A percentile compares a stretch with the other conserved stretches of the same genome.
phyloP scores from a whole-genome alignment of 345 rosid genomes.

The Reutealis trisperma region DNA sequence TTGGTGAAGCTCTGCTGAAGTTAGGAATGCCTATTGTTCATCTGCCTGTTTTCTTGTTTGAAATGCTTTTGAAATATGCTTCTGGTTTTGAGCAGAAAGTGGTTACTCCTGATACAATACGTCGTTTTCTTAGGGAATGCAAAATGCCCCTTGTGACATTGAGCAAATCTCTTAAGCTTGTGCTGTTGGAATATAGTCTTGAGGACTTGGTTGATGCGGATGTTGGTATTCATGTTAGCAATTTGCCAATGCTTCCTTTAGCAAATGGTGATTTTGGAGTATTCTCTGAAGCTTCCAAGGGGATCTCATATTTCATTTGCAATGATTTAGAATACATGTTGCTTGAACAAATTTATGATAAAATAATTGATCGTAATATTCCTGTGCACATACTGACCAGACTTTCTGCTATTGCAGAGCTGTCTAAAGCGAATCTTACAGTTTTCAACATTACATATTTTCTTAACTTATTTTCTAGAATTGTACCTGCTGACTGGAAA shows the following conservation, averaged over 20 bases:
- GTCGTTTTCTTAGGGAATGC: conserved; percentile 64
- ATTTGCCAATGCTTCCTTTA: conserved; percentile 77
- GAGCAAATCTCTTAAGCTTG: conserved; percentile 63
- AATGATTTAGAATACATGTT: conserved; percentile 68
- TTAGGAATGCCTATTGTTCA: conserved; percentile 84
- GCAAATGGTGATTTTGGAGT: conserved; percentile 81
- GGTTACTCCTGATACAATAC: conserved; percentile 81
- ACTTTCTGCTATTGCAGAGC: conserved; percentile 69
- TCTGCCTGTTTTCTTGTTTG: conserved; percentile 66
- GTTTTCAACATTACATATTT: conserved; percentile 56
- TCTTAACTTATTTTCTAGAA: conserved; percentile 63
- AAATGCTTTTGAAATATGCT: conserved; percentile 68
- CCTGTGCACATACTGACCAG: conserved; percentile 57
- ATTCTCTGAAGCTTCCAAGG: conserved; percentile 55
- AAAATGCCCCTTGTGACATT: conserved; percentile 41
- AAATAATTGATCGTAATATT: conserved; percentile 65
- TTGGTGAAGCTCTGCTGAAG: conserved; percentile 67
- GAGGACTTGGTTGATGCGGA: conserved; percentile 85
- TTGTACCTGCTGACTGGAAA: conserved; percentile 88
- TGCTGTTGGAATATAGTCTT: conserved; percentile 86
- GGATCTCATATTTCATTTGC: conserved; percentile 66
- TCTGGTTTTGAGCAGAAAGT: conserved; percentile 67
- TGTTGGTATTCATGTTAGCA: conserved; percentile 54
- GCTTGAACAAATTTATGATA: conserved; percentile 65
- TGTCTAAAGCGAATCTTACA: conserved; percentile 59